Conservation (phyloP, 768 basidiomycete species). For the Termitomyces sp. region DNA sequence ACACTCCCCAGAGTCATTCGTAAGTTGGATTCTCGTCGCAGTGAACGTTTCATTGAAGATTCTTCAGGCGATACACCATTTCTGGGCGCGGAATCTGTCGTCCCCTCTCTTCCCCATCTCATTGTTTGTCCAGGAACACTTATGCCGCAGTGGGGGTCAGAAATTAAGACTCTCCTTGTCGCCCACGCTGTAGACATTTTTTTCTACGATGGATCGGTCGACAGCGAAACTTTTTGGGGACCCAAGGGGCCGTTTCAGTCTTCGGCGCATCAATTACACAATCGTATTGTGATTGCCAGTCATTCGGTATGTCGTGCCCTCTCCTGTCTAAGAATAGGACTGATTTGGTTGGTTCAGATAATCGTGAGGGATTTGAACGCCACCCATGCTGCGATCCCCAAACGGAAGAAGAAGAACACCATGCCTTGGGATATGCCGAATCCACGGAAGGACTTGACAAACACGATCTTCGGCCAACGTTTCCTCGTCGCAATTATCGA, state of each 20-base stretch:
- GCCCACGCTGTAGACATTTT: constrained; percentile 20
- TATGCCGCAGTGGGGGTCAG: constrained; percentile 17
- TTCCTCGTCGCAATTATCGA: constrained; percentile 17
- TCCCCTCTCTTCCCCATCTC: constrained; percentile 14
- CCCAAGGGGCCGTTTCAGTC: constrained; percentile 3
- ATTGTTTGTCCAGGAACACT: constrained; percentile 19
- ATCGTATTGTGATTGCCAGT: constrained; percentile 17
- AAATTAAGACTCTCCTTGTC: constrained; percentile 12
- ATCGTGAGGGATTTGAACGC: constrained; percentile 12
- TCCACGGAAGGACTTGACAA: not conserved
- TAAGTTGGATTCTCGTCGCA: not conserved
- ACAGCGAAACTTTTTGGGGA: constrained; percentile 18
- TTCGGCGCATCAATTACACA: constrained; percentile 11
- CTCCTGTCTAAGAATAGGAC: no score
- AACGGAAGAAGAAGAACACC: not conserved
- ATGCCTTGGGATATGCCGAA: constrained; percentile 17
- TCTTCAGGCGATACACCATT: not conserved
- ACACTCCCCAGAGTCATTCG: not conserved
- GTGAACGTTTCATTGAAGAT: no score
- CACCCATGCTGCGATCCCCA: not conserved
- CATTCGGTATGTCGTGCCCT: constrained; percentile 21
- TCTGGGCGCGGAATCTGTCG: not conserved
- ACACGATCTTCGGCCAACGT: constrained; percentile 14
- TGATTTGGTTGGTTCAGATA: no score
- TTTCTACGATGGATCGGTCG: constrained; percentile 14